phyloP scores from a whole-genome alignment of 306 rosid species.

The Elaeagnus macrophylla region DNA sequence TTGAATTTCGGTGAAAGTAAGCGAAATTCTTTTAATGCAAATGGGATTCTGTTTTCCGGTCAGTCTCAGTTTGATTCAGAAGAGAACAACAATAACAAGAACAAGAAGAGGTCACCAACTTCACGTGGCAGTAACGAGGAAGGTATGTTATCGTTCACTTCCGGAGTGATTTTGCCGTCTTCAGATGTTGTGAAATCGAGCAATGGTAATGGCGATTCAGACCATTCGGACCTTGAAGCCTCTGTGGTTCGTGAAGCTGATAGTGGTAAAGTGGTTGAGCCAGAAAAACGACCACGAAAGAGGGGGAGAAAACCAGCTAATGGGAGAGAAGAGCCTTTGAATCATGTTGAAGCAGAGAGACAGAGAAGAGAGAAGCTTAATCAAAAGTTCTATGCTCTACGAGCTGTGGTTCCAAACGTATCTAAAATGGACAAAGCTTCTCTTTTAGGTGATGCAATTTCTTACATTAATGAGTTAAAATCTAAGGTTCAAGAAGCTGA shows the following conservation, averaged over 20 bases:
- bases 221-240: slow-evolving; percentile 87
- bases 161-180: slow-evolving; percentile 59
- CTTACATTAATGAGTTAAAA: slow-evolving; percentile 77
- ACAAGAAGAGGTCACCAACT: slow-evolving; percentile 59
- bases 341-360: slow-evolving; percentile 91
- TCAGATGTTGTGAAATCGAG: slow-evolving; percentile 37
- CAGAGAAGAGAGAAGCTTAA: slow-evolving; percentile 90
- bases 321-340: slow-evolving; percentile 88
- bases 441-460: slow-evolving; percentile 73
- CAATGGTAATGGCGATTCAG: slow-evolving; percentile 46
- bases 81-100: slow-evolving; percentile 29
- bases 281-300: slow-evolving; percentile 84
- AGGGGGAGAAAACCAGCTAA: slow-evolving; percentile 91
- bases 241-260: slow-evolving; percentile 71
- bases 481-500: slow-evolving; percentile 52
- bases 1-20: slow-evolving; percentile 18
- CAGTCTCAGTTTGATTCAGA: slow-evolving; percentile 38
- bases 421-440: slow-evolving; percentile 99
- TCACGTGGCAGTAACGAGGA: slow-evolving; percentile 73
- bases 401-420: slow-evolving; percentile 91
- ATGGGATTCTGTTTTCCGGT: slow-evolving; percentile 37
- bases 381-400: slow-evolving; percentile 83
- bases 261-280: slow-evolving; percentile 61
- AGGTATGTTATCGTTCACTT: slow-evolving; percentile 86
- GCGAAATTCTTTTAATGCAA: slow-evolving; percentile 28